Conservation (phyloP, 768 basidiomycete genomes). For the Amanita thiersii region DNA sequence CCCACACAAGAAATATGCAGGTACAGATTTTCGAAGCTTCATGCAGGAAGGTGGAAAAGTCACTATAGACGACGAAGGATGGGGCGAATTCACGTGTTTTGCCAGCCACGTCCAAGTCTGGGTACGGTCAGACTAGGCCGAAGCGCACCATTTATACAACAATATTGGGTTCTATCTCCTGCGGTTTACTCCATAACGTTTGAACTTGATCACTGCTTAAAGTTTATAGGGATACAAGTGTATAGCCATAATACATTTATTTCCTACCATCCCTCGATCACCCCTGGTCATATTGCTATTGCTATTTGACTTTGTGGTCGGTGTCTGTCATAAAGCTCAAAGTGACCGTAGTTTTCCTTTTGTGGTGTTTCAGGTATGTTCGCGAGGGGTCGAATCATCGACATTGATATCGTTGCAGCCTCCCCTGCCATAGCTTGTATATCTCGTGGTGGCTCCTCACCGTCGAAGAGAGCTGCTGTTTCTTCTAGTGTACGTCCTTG, state of each 20-base stretch:
- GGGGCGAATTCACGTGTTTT: conserved; percentile 59
- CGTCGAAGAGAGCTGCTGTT: conserved; percentile 66
- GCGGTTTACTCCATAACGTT: no score
- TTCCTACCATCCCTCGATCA: no score
- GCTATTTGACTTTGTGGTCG: no score
- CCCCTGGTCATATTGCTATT: no score
- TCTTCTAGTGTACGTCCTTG: conserved; percentile 62
- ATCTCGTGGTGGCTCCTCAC: conserved; percentile 37
- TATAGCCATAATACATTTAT: no score
- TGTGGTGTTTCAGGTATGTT: no score
- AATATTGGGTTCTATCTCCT: no score
- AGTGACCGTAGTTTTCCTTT: no score
- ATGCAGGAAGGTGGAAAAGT: conserved; percentile 38
- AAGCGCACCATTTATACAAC: no score
- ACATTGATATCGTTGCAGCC: conserved; percentile 33
- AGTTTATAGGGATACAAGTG: no score
- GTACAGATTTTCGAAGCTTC: conserved; percentile 36
- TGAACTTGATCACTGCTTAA: no score
- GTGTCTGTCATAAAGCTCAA: no score
- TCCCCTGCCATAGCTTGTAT: conserved; percentile 40
- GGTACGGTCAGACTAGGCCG: conserved; percentile 21
- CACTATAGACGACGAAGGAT: conserved; percentile 44
- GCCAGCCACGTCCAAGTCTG: conserved; percentile 54
- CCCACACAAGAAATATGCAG: conserved; percentile 25
- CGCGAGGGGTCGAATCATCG: conserved; percentile 20